Conservation (phyloP, 202 grass and related monocot genomes). For the Digitaria exilis region DNA sequence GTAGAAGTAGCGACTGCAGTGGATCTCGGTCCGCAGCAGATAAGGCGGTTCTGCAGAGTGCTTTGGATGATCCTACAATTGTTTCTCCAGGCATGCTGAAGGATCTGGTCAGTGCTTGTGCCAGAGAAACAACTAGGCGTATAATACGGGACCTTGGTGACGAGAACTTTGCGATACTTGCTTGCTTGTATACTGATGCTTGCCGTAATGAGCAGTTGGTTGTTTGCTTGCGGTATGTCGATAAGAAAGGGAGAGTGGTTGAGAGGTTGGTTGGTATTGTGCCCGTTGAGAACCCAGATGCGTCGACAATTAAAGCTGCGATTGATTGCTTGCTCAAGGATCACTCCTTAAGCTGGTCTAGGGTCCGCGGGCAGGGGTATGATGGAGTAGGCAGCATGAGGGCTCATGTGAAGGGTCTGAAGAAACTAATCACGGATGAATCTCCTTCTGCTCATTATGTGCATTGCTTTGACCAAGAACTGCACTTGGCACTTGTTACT, state of each 20-base stretch:
- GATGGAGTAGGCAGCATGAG: background rate
- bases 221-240: background rate
- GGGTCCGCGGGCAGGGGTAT: conserved; percentile 8
- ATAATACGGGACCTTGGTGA: background rate
- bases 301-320: background rate
- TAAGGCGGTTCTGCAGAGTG: background rate
- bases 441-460: conserved; percentile 3
- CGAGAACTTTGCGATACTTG: background rate
- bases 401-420: background rate
- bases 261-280: background rate
- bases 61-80: background rate
- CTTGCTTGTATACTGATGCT: background rate
- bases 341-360: conserved; percentile 1
- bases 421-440: conserved; percentile 4
- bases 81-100: background rate
- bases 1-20: too few relatives aligned
- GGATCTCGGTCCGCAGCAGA: too few relatives aligned
- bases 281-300: background rate
- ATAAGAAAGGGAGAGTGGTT: background rate
- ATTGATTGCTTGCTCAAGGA: background rate
- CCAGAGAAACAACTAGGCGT: background rate
- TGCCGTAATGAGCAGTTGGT: background rate
- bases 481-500: background rate
- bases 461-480: background rate
- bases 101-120: background rate